Conservation (phyloP, 441 rosid genomes). For the Cnidoscolus chayamansa region DNA sequence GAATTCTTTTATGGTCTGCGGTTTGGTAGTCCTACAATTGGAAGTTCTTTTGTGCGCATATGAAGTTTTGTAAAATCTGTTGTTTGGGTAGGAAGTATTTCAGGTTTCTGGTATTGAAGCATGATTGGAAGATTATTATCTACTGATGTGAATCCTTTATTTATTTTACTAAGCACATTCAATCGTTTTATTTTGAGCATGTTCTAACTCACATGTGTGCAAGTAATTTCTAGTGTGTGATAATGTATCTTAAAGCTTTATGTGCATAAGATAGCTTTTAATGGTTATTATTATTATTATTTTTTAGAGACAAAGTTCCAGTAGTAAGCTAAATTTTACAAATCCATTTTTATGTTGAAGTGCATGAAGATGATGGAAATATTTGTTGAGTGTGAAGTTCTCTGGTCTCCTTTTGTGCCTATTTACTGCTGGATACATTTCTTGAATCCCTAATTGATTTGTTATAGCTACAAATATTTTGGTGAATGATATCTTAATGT, state of each 20-base stretch:
- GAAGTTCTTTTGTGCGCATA: background rate
- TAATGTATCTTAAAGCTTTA: background rate
- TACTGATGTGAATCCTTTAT: background rate
- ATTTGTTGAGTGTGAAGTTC: too few relatives aligned
- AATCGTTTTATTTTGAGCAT: background rate
- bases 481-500: background rate
- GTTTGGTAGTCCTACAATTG: background rate
- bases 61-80: background rate
- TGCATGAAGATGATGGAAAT: background rate
- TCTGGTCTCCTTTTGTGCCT: background rate
- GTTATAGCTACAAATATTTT: background rate
- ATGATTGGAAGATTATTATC: background rate
- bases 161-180: background rate
- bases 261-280: background rate
- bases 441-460: background rate
- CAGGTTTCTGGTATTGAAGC: too few relatives aligned
- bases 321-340: too few relatives aligned
- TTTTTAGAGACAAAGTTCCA: too few relatives aligned
- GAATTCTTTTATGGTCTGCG: background rate
- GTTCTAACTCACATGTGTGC: background rate
- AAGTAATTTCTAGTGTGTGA: background rate
- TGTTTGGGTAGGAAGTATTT: background rate
- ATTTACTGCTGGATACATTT: background rate
- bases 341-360: slow-evolving; percentile 4
- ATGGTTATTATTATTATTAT: background rate